Base-by-base conservation (phyloP, 352 stramenopile genomes). In the Globisporangium camurandrum region DNA sequence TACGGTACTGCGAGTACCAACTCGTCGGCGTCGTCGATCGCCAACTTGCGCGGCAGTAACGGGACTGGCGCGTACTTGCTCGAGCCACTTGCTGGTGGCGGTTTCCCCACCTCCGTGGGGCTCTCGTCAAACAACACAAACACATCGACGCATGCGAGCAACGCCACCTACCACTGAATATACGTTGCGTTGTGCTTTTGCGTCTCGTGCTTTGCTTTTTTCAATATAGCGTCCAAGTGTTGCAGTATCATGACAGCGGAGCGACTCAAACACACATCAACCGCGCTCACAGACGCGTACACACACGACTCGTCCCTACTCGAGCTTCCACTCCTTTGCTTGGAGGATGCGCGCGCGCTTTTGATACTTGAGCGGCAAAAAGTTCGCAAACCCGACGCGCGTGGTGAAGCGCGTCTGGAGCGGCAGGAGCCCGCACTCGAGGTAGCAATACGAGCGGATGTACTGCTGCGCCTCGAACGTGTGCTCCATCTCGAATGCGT, bases 391-490 rank as follows among this genome's bases (percentile, higher is more conserved):
- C 1, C 76, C 65, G 1, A 61, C 53, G 27, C 69, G 72, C 26
- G 71, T 77, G 24, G 64, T 71, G 52, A 87, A 64, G 41, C 66
- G 64, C 23, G 62, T 65, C 49, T 70, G 61, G 19, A 71, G 72
- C 2, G 75, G 46, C n/a, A 76, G 40, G 4, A 85, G 47, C 1
- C 75, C 75, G 43, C 76, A 80, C 20, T 80, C 64, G 24, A 81
- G 71, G 49, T 87, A 85, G n/a, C 78, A 51, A 3, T 68, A 62
- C 9, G 72, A 73, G 4, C 56, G 58, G 17, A 87, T 61, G 52
- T 77, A 85, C 2, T 64, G 52, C 26, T 75, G 51, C 16, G 61
- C 50, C 16, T 71, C 44, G 14, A 62, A 47, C 12, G 56, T 51
- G 4, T 76, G 26, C 56, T 75, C 61, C 26, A 85, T 50, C 16